Evolutionary conservation across 176 grass and related monocot species (phyloP).

Genomic region (Saccharum officinarum): DNA sequence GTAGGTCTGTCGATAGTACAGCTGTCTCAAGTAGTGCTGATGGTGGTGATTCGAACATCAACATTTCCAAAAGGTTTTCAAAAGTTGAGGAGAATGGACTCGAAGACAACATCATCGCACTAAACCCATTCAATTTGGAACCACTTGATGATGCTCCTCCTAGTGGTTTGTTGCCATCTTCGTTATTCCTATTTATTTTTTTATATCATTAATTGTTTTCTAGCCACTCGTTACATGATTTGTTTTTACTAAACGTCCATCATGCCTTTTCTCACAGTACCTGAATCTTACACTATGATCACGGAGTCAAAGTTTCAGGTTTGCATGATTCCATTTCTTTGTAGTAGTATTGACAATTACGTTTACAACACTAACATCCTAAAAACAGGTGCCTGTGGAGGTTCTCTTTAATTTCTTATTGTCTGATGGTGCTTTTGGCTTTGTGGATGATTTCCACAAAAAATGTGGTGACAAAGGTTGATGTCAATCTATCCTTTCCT

Average conservation of each 20-base stretch:
- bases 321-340: constrained; percentile 32
- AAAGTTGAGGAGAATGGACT: constrained; percentile 48
- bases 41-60: constrained; percentile 34
- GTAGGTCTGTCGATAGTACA: constrained; percentile 53
- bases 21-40: constrained; percentile 40
- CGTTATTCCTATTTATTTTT: constrained; percentile 5
- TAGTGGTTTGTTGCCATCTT: constrained; percentile 52
- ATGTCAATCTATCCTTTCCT: constrained; percentile 4
- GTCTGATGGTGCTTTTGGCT: constrained; percentile 70
- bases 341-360: constrained; percentile 24
- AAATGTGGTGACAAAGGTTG: constrained; percentile 89
- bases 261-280: constrained; percentile 56
- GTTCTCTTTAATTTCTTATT: constrained; percentile 70
- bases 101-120: constrained; percentile 40
- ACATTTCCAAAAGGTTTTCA: constrained; percentile 53
- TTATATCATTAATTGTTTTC: constrained; percentile 12
- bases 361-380: constrained; percentile 24
- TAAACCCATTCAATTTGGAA: constrained; percentile 52
- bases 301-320: constrained; percentile 81
- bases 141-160: constrained; percentile 70
- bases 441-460: constrained; percentile 84
- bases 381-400: constrained; percentile 71
- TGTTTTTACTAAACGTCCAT: constrained; percentile 16
- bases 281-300: constrained; percentile 68
- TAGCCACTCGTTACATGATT: constrained; percentile 25